Evolutionary conservation across 768 basidiomycete species (phyloP).

Genomic region (Rhodocollybia butyracea): DNA sequence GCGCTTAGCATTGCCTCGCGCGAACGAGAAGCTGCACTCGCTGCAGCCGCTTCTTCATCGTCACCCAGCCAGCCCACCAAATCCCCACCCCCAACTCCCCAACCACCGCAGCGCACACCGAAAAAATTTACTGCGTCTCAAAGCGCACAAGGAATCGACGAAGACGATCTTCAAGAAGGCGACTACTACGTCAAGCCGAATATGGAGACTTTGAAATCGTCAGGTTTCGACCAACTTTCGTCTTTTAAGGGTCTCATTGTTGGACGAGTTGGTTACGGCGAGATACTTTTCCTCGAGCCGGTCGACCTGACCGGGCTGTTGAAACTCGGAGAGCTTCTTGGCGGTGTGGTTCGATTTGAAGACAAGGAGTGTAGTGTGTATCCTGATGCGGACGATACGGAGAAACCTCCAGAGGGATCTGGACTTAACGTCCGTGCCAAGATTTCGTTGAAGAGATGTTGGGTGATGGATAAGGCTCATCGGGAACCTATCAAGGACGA

Average conservation of each 20-base stretch:
- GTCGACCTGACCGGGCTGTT: slow-evolving; percentile 85
- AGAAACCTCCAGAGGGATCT: slow-evolving; percentile 78
- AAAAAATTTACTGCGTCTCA: slow-evolving; percentile 31
- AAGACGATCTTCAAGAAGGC: slow-evolving; percentile 63
- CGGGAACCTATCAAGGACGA: slow-evolving; percentile 86
- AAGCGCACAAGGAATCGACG: slow-evolving; percentile 15
- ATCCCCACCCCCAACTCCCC: slow-evolving; percentile 34
- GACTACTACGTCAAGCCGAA: slow-evolving; percentile 92
- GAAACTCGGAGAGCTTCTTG: slow-evolving; percentile 77
- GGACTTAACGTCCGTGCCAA: slow-evolving; percentile 88
- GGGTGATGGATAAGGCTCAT: slow-evolving; percentile 88
- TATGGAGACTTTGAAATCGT: slow-evolving; percentile 64
- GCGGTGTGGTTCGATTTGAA: slow-evolving; percentile 84
- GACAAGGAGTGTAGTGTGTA: slow-evolving; percentile 94
- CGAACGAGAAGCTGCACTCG: slow-evolving; percentile 60
- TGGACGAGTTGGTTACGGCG: slow-evolving; percentile 88
- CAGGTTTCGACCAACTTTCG: slow-evolving; percentile 70
- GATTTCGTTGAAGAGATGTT: slow-evolving; percentile 77
- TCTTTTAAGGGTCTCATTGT: slow-evolving; percentile 77
- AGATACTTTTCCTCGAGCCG: slow-evolving; percentile 77
- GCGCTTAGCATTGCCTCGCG: slow-evolving; percentile 71
- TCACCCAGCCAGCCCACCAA: slow-evolving; percentile 22
- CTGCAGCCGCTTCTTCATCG: slow-evolving; percentile 21
- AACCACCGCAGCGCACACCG: slow-evolving; percentile 31
- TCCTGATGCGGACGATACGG: slow-evolving; percentile 81